Percentiles rank a stretch among this genome's conserved stretches.
Evolutionary conservation across 2,329 filamentous ascomycete species (phyloP).

Genomic region (Tolypocladium inflatum): DNA sequence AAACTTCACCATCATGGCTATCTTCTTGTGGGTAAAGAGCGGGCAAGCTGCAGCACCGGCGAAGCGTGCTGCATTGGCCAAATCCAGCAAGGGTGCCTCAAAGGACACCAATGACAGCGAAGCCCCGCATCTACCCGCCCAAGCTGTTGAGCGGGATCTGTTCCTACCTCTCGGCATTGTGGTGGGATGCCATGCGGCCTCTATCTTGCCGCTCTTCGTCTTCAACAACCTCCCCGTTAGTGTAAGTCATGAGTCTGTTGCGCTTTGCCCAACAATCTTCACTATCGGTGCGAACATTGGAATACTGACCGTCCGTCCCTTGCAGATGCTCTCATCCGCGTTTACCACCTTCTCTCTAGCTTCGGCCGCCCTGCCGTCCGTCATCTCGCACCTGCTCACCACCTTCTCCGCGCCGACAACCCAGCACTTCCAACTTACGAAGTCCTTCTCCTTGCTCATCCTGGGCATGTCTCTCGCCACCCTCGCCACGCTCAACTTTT

Average conservation of each 20-base stretch:
- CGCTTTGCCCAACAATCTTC: not conserved
- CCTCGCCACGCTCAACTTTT: slow-evolving; percentile 93
- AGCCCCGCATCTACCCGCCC: slow-evolving; percentile 6
- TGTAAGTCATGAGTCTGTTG: slow-evolving; percentile 37
- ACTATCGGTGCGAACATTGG: not conserved
- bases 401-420: slow-evolving; percentile 41
- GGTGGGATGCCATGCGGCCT: slow-evolving; percentile 62
- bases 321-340: slow-evolving; percentile 47
- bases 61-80: not conserved
- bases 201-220: slow-evolving; percentile 72
- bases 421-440: slow-evolving; percentile 70
- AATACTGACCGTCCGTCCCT: not conserved
- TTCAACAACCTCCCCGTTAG: slow-evolving; percentile 65
- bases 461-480: slow-evolving; percentile 87
- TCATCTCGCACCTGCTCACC: slow-evolving; percentile 46
- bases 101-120: slow-evolving; percentile 19
- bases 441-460: slow-evolving; percentile 85
- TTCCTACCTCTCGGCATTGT: slow-evolving; percentile 69
- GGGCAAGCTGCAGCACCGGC: slow-evolving; percentile 38
- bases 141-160: slow-evolving; percentile 50
- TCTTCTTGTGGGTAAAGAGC: slow-evolving; percentile 87
- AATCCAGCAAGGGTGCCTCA: not conserved
- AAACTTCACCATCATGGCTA: slow-evolving; percentile 93
- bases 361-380: slow-evolving; percentile 46
- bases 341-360: slow-evolving; percentile 48